A percentile compares a stretch with the other conserved stretches of the same genome.
These are phyloP conservation scores for Aspergillus alliaceus DNA, from an alignment of 2,329 filamentous ascomycete genomes.

Conservation along the genomic window DNA sequence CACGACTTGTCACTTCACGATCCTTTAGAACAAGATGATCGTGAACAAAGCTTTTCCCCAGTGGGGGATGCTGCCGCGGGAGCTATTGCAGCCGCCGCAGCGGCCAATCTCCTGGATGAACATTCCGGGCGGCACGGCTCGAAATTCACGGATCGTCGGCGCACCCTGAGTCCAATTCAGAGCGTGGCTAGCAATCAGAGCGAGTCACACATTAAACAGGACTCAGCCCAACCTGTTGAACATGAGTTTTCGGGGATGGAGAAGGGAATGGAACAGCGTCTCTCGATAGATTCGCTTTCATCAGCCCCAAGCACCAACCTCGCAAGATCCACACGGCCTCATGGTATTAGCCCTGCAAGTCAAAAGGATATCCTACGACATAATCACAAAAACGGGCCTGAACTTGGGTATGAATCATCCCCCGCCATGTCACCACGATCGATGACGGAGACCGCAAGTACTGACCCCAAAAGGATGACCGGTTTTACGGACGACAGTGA, in stretches of 20 bases:
- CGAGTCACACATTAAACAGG: conserved; percentile 62
- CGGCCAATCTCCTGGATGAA: conserved; percentile 35
- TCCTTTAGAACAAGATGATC: conserved; percentile 47
- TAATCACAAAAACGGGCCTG: conserved; percentile 32
- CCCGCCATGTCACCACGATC: conserved; percentile 21
- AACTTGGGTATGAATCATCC: conserved; percentile 41
- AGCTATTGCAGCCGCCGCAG: conserved; percentile 42
- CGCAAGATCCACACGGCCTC: conserved; percentile 55
- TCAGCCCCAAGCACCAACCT: conserved; percentile 60
- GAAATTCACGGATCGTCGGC: conserved; percentile 60
- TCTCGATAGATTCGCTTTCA: conserved; percentile 60
- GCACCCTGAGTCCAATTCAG: conserved; percentile 82
- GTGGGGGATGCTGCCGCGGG: conserved; percentile 35
- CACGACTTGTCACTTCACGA: conserved; percentile 51
- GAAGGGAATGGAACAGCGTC: conserved; percentile 45
- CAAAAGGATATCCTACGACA: conserved; percentile 51
- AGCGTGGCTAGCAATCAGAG: conserved; percentile 86
- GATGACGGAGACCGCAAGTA: conserved; percentile 48
- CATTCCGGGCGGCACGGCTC: conserved; percentile 53
- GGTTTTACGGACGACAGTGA: conserved; percentile 59
- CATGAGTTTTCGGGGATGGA: conserved; percentile 62
- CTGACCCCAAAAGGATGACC: conserved; percentile 53
- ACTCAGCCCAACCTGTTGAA: conserved; percentile 55
- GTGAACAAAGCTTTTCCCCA: conserved; percentile 35
- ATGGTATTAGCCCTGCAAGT: conserved; percentile 54